A percentile compares a stretch with the other conserved stretches of the same genome.
phyloP scores from a whole-genome alignment of 2,329 filamentous ascomycete species.

The Monosporascus ibericus region DNA sequence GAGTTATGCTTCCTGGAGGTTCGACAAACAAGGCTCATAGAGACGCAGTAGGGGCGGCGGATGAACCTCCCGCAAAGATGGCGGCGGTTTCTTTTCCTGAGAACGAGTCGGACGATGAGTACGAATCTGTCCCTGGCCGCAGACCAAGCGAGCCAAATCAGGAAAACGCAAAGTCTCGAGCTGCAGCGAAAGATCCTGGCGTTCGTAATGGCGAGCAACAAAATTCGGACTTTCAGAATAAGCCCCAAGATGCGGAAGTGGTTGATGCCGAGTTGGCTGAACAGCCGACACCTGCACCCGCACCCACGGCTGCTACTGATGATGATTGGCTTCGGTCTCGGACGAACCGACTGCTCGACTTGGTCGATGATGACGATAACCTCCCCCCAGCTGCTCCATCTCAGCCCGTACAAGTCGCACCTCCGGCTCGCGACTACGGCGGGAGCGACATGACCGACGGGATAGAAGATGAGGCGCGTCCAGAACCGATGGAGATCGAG shows the following conservation, averaged over 20 bases:
- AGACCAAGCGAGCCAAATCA: slow-evolving; percentile 41
- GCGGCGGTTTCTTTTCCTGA: slow-evolving; percentile 37
- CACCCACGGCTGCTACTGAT: slow-evolving; percentile 53
- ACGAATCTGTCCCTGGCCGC: slow-evolving; percentile 58
- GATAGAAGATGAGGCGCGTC: slow-evolving; percentile 1
- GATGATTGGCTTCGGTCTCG: slow-evolving; percentile 87
- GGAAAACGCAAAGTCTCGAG: slow-evolving; percentile 13
- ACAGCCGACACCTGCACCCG: neutral
- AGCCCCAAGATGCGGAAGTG: neutral
- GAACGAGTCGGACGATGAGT: slow-evolving; percentile 67
- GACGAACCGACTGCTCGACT: slow-evolving; percentile 78
- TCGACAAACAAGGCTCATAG: slow-evolving; percentile 58
- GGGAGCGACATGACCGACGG: slow-evolving; percentile 12
- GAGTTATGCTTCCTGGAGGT: slow-evolving; percentile 66
- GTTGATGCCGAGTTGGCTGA: neutral
- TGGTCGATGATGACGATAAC: slow-evolving; percentile 67
- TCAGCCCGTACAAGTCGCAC: slow-evolving; percentile 4
- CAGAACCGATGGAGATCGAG: neutral
- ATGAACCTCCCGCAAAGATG: slow-evolving; percentile 35
- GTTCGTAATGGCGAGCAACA: neutral
- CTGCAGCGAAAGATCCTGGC: neutral
- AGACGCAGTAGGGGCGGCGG: slow-evolving; percentile 24
- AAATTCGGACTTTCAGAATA: neutral
- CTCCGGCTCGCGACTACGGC: slow-evolving; percentile 8
- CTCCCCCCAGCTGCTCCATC: slow-evolving; percentile 20